phyloP scores from a whole-genome alignment of 1,284 basidiomycete species.

The Trametes versicolor region DNA sequence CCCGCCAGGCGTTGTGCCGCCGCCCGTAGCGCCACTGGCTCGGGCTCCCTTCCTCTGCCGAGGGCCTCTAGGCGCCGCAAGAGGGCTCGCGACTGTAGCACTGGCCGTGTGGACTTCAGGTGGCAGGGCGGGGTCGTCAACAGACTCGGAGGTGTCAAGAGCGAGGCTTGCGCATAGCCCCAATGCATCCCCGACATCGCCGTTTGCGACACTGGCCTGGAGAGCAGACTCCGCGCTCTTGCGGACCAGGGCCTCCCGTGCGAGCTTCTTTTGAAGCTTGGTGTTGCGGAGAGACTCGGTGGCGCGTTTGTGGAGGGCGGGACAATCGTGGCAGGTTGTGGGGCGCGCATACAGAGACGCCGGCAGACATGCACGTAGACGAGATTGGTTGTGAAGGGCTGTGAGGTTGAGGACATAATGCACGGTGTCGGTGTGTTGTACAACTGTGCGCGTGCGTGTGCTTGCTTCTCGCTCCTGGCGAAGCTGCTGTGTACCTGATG shows the following conservation, averaged over 20 bases:
- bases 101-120: too few relatives aligned
- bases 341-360: not conserved
- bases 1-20: too few relatives aligned
- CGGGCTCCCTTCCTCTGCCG: not conserved
- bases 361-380: not conserved
- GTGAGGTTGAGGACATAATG: constrained; percentile 6
- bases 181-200: too few relatives aligned
- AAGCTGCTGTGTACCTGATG: not conserved
- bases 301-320: not conserved
- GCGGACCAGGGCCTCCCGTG: constrained; percentile 11
- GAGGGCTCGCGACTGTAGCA: not conserved
- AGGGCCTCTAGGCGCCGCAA: not conserved
- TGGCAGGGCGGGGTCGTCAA: too few relatives aligned
- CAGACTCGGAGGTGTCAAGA: too few relatives aligned
- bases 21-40: too few relatives aligned
- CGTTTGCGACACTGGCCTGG: not conserved
- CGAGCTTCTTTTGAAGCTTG: constrained; percentile 23
- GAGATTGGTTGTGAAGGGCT: constrained; percentile 16
- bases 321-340: not conserved
- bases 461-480: constrained; percentile 21
- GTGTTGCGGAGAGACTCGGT: constrained; percentile 11
- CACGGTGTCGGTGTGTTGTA: not conserved
- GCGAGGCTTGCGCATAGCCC: too few relatives aligned
- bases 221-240: constrained; percentile 14
- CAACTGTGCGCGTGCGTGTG: not conserved